Conservation (phyloP, 805 yeast genomes). For the Metschnikowia bowlesiae region DNA sequence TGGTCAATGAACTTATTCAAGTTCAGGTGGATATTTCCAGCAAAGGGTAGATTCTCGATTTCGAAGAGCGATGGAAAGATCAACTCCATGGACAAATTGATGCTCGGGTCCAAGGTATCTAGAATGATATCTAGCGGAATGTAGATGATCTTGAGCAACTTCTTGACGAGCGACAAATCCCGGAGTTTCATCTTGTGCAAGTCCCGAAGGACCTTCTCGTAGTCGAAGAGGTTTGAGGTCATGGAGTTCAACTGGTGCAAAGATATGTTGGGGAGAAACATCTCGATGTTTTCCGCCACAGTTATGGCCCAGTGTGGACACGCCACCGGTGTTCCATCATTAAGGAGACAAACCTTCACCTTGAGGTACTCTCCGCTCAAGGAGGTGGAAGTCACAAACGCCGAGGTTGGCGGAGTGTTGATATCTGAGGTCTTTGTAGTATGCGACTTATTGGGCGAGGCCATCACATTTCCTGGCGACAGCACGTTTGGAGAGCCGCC, state of each 20-base stretch:
- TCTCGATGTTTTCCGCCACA: conserved; percentile 44
- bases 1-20: conserved; percentile 74
- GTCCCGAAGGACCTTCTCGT: conserved; percentile 35
- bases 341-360: conserved; percentile 62
- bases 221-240: conserved; percentile 38
- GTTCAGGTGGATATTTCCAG: conserved; percentile 41
- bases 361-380: conserved; percentile 75
- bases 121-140: conserved; percentile 61
- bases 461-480: conserved; percentile 37
- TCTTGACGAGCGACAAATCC: conserved; percentile 39
- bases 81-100: conserved; percentile 70
- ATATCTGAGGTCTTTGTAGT: conserved; percentile 7
- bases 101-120: conserved; percentile 47
- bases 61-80: conserved; percentile 63
- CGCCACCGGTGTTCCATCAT: conserved; percentile 83
- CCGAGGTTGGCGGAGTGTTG: conserved; percentile 30
- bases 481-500: conserved; percentile 24
- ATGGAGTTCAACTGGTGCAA: conserved; percentile 40
- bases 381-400: conserved; percentile 89
- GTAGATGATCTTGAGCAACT: conserved; percentile 44
- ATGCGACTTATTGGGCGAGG: conserved; percentile 13
- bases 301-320: conserved; percentile 64
- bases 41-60: conserved; percentile 35
- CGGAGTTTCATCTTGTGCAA: conserved; percentile 33
- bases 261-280: conserved; percentile 61